Base-by-base conservation (phyloP, 352 stramenopile genomes). In the Phytopythium montanum region DNA sequence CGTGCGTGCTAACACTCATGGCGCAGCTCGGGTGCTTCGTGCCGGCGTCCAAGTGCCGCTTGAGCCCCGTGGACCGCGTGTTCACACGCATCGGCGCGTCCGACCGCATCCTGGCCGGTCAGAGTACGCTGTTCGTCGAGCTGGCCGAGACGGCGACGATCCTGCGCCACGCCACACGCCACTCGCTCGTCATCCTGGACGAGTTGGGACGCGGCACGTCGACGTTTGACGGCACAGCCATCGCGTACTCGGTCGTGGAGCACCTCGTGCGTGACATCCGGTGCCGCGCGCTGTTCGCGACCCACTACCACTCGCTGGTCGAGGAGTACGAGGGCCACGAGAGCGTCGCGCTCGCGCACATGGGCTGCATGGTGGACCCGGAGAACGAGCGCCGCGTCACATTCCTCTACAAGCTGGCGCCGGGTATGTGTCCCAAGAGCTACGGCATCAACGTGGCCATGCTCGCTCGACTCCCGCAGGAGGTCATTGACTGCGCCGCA, bases 51-150 rank as follows among this genome's bases (percentile, higher is more conserved):
- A 84, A 81, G 50, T 98, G 87, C 58, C 75, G 73, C n/a, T 69
- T 99, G 42, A 99, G 90, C 44, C 97, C 97, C 0, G 87, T 99
- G 2, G 98, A 99, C 73, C 93, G 97, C 18, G 99, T 99, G 54
- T 99, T 99, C 70, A 99, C 98, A 21, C 90, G 98, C n/a, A 95
- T 99, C 42, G 98, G 98, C 38, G 98, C 98, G 2, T 98, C 88
- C 9, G 98, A 99, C 70, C 84, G 95, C 41, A 99, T 99, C 56
- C 83, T 99, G 33, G 83, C 95, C 9, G 97, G 98, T 1, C 97
- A 99, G 65, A 99, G 93, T 73, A 99, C 98, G n/a, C 98, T 99
- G 54, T 99, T 98, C 69, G 97, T 99, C 0, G 98, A 99, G 78
- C 75, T 99, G 18, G 89, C 96, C 0, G 97, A 99, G 76, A 99